Percentiles rank a stretch among this genome's conserved stretches.
phyloP scores from a whole-genome alignment of 1,284 basidiomycete species.

The Tausonia pullulans region DNA sequence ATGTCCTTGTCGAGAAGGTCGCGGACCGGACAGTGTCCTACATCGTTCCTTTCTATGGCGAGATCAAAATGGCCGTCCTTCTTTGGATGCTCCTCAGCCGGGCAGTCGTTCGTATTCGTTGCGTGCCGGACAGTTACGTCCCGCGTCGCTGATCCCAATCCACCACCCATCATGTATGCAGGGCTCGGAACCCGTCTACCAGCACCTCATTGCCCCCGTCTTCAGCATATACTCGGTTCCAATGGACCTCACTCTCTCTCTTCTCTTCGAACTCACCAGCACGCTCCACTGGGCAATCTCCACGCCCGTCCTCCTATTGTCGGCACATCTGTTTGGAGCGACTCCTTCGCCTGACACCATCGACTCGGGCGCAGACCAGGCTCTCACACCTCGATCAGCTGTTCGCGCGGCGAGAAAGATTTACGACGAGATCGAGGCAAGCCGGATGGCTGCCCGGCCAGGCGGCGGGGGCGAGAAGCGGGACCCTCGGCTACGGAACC shows the following conservation, averaged over 20 bases:
- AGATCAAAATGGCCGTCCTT: conserved; percentile 4
- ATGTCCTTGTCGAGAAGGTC: not conserved
- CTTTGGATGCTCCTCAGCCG: not conserved
- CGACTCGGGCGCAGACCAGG: too few relatives aligned
- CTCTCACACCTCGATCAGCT: not conserved
- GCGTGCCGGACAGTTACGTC: too few relatives aligned
- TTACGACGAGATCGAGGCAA: conserved; percentile 3
- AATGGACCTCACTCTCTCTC: conserved; percentile 4
- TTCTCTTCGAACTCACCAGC: conserved; percentile 1
- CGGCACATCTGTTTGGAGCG: too few relatives aligned
- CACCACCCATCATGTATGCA: not conserved
- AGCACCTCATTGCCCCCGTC: not conserved
- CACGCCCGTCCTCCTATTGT: not conserved
- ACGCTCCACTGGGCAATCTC: not conserved
- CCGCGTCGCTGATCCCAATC: too few relatives aligned
- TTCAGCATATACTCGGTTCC: not conserved
- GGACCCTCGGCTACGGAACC: too few relatives aligned
- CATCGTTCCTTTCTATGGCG: conserved; percentile 1
- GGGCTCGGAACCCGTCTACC: conserved; percentile 3
- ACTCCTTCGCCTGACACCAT: too few relatives aligned
- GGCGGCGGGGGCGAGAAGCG: too few relatives aligned
- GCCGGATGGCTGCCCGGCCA: too few relatives aligned
- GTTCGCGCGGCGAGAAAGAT: not conserved
- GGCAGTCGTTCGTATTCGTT: not conserved
- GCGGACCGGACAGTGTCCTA: not conserved